Base-by-base conservation (phyloP, 1,284 basidiomycete species). In the Trametes pubescens region DNA sequence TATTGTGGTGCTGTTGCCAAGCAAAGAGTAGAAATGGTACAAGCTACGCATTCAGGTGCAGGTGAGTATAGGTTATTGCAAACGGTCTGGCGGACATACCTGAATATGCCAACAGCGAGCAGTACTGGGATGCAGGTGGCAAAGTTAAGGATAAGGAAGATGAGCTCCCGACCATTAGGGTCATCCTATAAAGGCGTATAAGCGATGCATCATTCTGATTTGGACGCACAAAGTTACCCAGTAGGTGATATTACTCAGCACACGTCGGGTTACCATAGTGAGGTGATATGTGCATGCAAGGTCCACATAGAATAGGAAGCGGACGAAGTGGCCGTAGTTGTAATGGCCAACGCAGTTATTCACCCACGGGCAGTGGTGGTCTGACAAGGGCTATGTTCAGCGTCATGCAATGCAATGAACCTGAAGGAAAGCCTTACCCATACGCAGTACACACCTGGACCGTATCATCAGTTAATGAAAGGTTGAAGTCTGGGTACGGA, bases 351-450 rank as follows among this genome's bases (percentile, higher is more conserved):
- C 91, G 74, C 95, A 95, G 75, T 94, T 94, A 73, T 94, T 93
- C 60, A 93, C 89, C 93, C 92, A 95, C 24, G 92, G 92, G 75
- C 95, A 97, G 72, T 97, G 95, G 72, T 98, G 95, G 79, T 95
- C 91, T 93, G 24, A 67, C n/a, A 6, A 9, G 46, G 9, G 18
- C 16, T 13, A 29, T 29, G 8, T 40, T 14, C 1, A 35, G 13
- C 0, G 10, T 7, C 11, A 4, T n/a, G 11, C 6, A n/a, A 32
- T 13, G 1, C 62, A 68, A 57, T 34, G n/a, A n/a, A 73, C 70
- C 11, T 49, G 11, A 5, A 47, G 37, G n/a, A n/a, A 44, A 37
- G 18, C 37, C 64, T 53, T 73, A 90, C 93, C 91, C 90, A 95
- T 95, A 51, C 92, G 86, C 59, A 94, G 82, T 9, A 94, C 84